phyloP scores from a whole-genome alignment of 1,139 yeast genomes.

The Geotrichum bryndzae region DNA sequence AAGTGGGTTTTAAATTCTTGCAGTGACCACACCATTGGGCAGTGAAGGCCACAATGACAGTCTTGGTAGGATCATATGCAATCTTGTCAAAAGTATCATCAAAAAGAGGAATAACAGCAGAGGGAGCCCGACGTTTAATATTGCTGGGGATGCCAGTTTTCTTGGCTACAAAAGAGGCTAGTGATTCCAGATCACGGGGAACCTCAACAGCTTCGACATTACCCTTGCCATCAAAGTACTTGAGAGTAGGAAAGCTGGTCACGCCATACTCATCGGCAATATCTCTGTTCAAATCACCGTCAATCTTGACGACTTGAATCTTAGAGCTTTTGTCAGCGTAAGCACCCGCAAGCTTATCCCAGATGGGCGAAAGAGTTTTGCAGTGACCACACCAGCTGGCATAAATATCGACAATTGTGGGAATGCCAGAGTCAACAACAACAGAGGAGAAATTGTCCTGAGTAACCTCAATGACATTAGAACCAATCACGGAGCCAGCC shows the following conservation, averaged over 20 bases:
- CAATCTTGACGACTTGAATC: constrained; percentile 47
- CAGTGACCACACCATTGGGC: constrained; percentile 82
- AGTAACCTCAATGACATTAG: constrained; percentile 40
- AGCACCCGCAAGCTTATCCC: constrained; percentile 53
- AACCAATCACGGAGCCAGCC: constrained; percentile 18
- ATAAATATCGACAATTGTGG: constrained; percentile 63
- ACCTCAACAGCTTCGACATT: constrained; percentile 32
- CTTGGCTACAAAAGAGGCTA: constrained; percentile 45
- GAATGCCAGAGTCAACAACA: constrained; percentile 52
- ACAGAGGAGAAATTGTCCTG: constrained; percentile 49
- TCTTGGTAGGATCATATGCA: constrained; percentile 19
- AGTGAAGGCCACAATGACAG: constrained; percentile 44
- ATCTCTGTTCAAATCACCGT: constrained; percentile 58
- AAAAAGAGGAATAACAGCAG: constrained; percentile 39
- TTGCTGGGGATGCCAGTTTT: constrained; percentile 38
- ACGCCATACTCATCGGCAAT: constrained; percentile 51
- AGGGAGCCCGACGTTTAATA: constrained; percentile 25
- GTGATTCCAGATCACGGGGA: constrained; percentile 37
- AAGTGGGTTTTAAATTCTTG: constrained; percentile 55
- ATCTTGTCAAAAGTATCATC: constrained; percentile 23
- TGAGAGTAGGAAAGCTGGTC: constrained; percentile 61
- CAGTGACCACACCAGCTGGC: constrained; percentile 86
- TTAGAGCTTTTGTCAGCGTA: constrained; percentile 42
- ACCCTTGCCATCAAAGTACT: constrained; percentile 43
- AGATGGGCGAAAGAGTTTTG: constrained; percentile 56